These are phyloP conservation scores for Moniliophthora roreri DNA, from an alignment of 1,284 basidiomycete genomes.

Conservation along the genomic window DNA sequence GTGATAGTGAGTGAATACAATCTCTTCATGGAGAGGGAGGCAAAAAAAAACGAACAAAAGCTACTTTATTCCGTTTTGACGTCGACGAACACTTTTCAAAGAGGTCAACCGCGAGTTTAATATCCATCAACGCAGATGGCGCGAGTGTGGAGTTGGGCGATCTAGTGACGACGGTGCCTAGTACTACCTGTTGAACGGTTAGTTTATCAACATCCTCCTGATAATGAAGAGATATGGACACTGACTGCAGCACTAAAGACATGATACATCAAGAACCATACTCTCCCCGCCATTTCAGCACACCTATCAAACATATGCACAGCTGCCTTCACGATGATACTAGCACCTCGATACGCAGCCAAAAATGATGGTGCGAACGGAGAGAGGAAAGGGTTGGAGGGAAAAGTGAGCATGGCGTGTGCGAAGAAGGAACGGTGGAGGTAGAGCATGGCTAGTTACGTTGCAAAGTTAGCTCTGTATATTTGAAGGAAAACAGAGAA, in stretches of 20 bases:
- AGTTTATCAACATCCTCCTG: too few relatives aligned
- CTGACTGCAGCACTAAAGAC: slow-evolving; percentile 46
- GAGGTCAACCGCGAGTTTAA: slow-evolving; percentile 38
- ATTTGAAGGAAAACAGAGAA: background rate
- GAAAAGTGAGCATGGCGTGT: slow-evolving; percentile 46
- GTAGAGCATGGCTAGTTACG: slow-evolving; percentile 42
- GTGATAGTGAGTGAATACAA: background rate
- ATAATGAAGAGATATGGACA: slow-evolving; percentile 1
- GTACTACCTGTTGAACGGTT: slow-evolving; percentile 41
- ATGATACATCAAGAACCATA: slow-evolving; percentile 47
- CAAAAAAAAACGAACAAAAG: slow-evolving; percentile 38
- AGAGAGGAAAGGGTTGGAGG: slow-evolving; percentile 43
- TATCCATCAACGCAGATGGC: slow-evolving; percentile 38
- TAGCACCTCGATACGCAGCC: slow-evolving; percentile 45
- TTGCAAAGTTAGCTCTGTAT: background rate
- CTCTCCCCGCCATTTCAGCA: slow-evolving; percentile 39
- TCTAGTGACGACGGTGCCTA: slow-evolving; percentile 45
- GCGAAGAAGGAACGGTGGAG: slow-evolving; percentile 50
- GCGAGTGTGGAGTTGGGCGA: slow-evolving; percentile 43
- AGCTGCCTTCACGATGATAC: slow-evolving; percentile 44
- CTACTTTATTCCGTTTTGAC: slow-evolving; percentile 40
- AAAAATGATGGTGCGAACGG: slow-evolving; percentile 47
- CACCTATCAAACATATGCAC: slow-evolving; percentile 45
- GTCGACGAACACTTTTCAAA: slow-evolving; percentile 40
- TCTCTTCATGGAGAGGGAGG: background rate